Percentiles rank a stretch among this genome's conserved stretches.
Conservation (phyloP, 129 eudicot genomes). For the Chrysanthemum lavandulifolium region DNA sequence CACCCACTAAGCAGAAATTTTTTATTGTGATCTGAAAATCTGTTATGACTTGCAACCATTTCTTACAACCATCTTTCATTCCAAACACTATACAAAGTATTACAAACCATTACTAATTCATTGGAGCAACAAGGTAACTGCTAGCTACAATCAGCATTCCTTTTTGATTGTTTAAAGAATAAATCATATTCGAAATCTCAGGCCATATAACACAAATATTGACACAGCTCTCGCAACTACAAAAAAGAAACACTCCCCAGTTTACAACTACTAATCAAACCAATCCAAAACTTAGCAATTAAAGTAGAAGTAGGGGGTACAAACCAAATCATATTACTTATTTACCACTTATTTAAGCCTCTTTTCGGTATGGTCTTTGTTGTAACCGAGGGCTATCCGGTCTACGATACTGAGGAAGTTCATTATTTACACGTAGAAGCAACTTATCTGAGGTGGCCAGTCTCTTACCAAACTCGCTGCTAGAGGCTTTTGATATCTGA, state of each 20-base stretch:
- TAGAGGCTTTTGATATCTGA: neutral
- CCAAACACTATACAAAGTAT: conserved; percentile 14
- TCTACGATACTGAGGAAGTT: conserved; percentile 50
- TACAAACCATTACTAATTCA: conserved; percentile 11
- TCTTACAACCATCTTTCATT: neutral
- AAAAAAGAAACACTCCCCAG: neutral
- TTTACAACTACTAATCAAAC: conserved; percentile 5
- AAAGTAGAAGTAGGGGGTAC: neutral
- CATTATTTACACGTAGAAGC: conserved; percentile 46
- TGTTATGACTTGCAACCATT: no score
- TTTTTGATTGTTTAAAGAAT: no score
- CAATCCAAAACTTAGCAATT: neutral
- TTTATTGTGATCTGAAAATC: no score
- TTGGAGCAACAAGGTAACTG: conserved; percentile 4
- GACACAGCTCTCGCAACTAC: conserved; percentile 6
- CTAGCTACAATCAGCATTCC: neutral
- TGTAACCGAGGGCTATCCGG: conserved; percentile 37
- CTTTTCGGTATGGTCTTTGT: conserved; percentile 29
- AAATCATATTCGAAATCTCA: neutral
- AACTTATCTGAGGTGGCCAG: conserved; percentile 44
- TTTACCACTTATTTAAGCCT: conserved; percentile 31
- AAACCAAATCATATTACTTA: conserved; percentile 1
- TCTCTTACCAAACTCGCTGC: conserved; percentile 42
- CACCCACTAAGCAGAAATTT: no score
- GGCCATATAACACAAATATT: neutral